Evolutionary conservation across 2,329 filamentous ascomycete genomes (phyloP), one percentile per base, ranked within the genome.

Genomic region (Hypomyces rosellus): DNA sequence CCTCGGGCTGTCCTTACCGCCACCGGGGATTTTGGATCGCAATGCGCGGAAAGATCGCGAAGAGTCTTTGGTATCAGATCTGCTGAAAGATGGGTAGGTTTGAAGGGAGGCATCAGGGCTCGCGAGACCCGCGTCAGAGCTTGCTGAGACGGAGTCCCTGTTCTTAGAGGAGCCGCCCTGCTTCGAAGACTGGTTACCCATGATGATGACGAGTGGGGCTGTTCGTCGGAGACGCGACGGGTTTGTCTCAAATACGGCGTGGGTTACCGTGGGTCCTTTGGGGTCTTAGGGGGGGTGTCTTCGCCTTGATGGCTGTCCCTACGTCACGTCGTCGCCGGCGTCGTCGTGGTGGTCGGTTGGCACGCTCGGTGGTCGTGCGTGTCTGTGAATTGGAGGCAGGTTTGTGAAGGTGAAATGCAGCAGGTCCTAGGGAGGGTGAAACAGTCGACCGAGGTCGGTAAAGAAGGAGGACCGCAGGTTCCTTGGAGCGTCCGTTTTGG

Each of bases 21-120:
- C 76, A 34, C 86, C 88, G 2, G 88, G 89, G 53, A 96, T 96
- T 72, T 96, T 96, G 55, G 89, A 95, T 54, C 89, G 81, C 59
- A 97, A 80, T 37, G 84, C 86, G 59, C 88, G 83, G 68, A 96
- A 84, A 4, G 91, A 96, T 57, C 90, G 86, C 33, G 86, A 82
- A 6, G 90, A 96, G 58, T 96, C 91, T 67, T 91, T 92, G 25
- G 92, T 97, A 65, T 97, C 92, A 50, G 90, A 89, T 66, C 87
- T 86, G 71, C 85, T 88, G 66, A 97, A 92, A 25, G 92, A 96
- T 25, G 91, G 92, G 68, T 93, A 95, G 30, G 89, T 88, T 68
- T 89, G 86, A 52, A 96, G 74, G 41, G 58, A 49, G 20, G 59
- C 63, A 54, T 80, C 75, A 22, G 18, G 18, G 18, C 39, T 18